Evolutionary conservation across 2,329 filamentous ascomycete genomes (phyloP).

Genomic region (Trichoderma aggressivum): DNA sequence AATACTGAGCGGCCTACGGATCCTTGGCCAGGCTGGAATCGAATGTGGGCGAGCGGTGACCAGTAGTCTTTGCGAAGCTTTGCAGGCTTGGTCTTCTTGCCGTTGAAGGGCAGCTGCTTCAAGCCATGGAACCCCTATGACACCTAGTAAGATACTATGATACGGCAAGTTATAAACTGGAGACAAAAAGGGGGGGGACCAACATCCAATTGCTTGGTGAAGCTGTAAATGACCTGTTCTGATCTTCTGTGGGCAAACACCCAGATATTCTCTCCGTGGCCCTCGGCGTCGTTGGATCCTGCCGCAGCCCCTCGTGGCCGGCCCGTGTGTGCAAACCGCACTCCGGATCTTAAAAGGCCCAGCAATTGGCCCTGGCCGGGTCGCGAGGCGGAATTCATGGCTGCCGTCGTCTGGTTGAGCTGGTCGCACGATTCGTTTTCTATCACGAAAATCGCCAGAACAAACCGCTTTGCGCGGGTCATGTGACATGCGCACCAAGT

Average conservation of each 20-base stretch:
- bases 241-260: constrained; percentile 50
- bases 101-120: constrained; percentile 61
- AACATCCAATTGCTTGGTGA: constrained; percentile 45
- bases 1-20: constrained; percentile 56
- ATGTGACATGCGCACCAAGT: constrained; percentile 23
- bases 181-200: constrained; percentile 22
- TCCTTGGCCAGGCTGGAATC: constrained; percentile 52
- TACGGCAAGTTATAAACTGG: no score
- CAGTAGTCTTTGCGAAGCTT: constrained; percentile 67
- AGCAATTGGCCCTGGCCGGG: constrained; percentile 42
- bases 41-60: constrained; percentile 57
- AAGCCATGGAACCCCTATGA: constrained; percentile 43
- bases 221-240: constrained; percentile 53
- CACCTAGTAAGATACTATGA: not conserved
- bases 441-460: constrained; percentile 21
- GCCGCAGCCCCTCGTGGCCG: constrained; percentile 24
- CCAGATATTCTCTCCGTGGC: constrained; percentile 58
- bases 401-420: constrained; percentile 27
- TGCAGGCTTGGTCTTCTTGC: constrained; percentile 62
- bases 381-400: constrained; percentile 38
- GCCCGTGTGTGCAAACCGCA: constrained; percentile 38
- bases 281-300: constrained; percentile 32
- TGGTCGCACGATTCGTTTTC: not conserved
- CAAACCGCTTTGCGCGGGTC: constrained; percentile 21
- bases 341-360: constrained; percentile 39